phyloP scores from a whole-genome alignment of 2,329 filamentous ascomycete species.

The Alternaria incomplexa region DNA sequence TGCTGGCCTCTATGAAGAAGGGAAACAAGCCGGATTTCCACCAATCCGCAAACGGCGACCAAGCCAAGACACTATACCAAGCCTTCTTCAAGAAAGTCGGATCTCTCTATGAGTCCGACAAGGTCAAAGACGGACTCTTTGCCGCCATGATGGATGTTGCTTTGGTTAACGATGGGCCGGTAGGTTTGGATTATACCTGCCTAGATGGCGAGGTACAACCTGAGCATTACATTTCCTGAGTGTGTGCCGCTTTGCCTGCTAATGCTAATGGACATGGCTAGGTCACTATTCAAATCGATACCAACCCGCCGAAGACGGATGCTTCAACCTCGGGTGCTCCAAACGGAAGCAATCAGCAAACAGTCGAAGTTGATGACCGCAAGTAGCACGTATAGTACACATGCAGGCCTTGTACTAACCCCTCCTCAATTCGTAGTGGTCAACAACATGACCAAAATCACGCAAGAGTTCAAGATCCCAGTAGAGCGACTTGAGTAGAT shows the following conservation, averaged over 20 bases:
- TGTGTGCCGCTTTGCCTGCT: neutral
- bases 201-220: constrained; percentile 62
- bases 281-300: constrained; percentile 59
- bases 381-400: constrained; percentile 2
- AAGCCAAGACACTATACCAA: constrained; percentile 82
- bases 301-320: constrained; percentile 52
- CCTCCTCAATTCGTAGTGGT: constrained; percentile 11
- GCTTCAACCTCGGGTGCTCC: constrained; percentile 25
- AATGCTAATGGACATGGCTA: constrained; percentile 21
- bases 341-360: constrained; percentile 5
- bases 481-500: constrained; percentile 42
- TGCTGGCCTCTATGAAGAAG: constrained; percentile 92
- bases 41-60: constrained; percentile 77
- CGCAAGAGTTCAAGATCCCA: constrained; percentile 42
- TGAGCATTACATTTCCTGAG: constrained; percentile 19
- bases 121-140: constrained; percentile 93
- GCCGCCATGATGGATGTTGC: constrained; percentile 99
- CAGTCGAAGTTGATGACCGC: constrained; percentile 33
- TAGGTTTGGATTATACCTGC: constrained; percentile 66
- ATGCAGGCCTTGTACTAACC: neutral
- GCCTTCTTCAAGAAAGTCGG: constrained; percentile 80
- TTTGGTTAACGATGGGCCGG: constrained; percentile 82
- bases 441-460: constrained; percentile 40
- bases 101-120: constrained; percentile 72
- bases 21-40: constrained; percentile 96